phyloP scores from a whole-genome alignment of 1,139 yeast genomes.

The Lodderomyces margitis region DNA sequence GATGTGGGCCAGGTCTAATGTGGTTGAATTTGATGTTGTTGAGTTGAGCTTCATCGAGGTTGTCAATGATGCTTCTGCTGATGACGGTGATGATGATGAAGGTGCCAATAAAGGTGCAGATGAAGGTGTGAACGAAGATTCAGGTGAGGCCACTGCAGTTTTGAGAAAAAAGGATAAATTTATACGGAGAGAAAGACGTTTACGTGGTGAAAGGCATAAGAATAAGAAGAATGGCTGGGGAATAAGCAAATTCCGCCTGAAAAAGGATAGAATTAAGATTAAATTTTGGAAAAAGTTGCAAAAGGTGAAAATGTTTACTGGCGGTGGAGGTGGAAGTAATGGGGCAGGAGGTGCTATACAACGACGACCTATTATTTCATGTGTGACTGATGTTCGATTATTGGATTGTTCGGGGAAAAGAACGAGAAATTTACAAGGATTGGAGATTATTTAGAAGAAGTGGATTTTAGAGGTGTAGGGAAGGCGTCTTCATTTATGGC shows the following conservation, averaged over 20 bases:
- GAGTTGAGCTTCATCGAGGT: conserved; percentile 5
- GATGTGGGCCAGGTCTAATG: conserved; percentile 11
- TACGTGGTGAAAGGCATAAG: too few relatives aligned
- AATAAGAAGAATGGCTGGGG: not conserved
- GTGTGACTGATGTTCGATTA: conserved; percentile 12
- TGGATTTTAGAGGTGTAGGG: too few relatives aligned
- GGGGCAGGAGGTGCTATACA: not conserved
- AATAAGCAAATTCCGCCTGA: not conserved
- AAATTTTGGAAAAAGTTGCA: conserved; percentile 8
- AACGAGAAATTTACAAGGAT: conserved; percentile 6
- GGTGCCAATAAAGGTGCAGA: conserved; percentile 1
- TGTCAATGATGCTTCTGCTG: not conserved
- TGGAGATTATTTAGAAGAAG: conserved; percentile 4
- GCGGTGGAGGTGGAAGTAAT: not conserved
- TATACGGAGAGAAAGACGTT: not conserved
- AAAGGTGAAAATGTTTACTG: conserved; percentile 11
- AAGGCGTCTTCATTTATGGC: too few relatives aligned
- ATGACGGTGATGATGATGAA: not conserved
- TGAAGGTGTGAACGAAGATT: not conserved
- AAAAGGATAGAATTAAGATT: conserved; percentile 3
- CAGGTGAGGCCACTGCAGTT: not conserved
- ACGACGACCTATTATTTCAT: conserved; percentile 12
- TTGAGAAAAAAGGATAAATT: not conserved
- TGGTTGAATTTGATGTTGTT: conserved; percentile 5
- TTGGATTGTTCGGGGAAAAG: conserved; percentile 14